A percentile compares a stretch with the other conserved stretches of the same genome.
phyloP scores from a whole-genome alignment of 768 basidiomycete species.

The Serendipita vermifera region DNA sequence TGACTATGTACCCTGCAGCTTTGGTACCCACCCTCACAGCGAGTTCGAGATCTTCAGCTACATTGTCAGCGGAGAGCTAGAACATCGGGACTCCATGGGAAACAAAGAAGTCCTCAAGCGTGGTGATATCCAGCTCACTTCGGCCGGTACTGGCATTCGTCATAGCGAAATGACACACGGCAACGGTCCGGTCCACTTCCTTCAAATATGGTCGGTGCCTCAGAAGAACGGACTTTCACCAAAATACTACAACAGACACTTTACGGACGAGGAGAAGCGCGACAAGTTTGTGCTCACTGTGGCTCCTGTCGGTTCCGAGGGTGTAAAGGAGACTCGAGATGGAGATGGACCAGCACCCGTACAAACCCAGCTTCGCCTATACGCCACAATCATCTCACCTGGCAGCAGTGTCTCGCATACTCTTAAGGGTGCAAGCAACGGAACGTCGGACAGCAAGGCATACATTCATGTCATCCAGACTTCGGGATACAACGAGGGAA shows the following conservation, averaged over 20 bases:
- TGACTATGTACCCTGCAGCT: conserved; percentile 40
- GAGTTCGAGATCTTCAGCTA: conserved; percentile 92
- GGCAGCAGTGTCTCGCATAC: conserved; percentile 40
- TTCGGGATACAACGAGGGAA: conserved; percentile 58
- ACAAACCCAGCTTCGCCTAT: conserved; percentile 52
- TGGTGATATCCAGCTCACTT: conserved; percentile 84
- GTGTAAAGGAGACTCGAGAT: conserved; percentile 50
- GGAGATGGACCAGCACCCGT: conserved; percentile 71
- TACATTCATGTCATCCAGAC: conserved; percentile 83
- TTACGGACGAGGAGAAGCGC: conserved; percentile 67
- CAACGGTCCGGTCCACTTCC: conserved; percentile 35
- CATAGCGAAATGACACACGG: conserved; percentile 61
- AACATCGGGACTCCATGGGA: conserved; percentile 85
- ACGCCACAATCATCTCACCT: conserved; percentile 57
- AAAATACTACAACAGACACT: conserved; percentile 59
- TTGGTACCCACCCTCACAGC: conserved; percentile 71
- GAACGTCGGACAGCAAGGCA: conserved; percentile 38
- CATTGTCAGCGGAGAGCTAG: conserved; percentile 60
- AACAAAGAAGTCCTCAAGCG: conserved; percentile 81
- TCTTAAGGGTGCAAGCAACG: conserved; percentile 21
- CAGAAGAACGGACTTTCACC: conserved; percentile 40
- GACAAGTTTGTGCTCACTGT: conserved; percentile 63
- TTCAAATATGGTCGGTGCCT: conserved; percentile 60
- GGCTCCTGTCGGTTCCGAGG: conserved; percentile 50
- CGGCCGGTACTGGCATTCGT: conserved; percentile 80